A percentile compares a stretch with the other conserved stretches of the same genome.
Evolutionary conservation across 768 basidiomycete genomes (phyloP).

Genomic region (Mycena rosella): DNA sequence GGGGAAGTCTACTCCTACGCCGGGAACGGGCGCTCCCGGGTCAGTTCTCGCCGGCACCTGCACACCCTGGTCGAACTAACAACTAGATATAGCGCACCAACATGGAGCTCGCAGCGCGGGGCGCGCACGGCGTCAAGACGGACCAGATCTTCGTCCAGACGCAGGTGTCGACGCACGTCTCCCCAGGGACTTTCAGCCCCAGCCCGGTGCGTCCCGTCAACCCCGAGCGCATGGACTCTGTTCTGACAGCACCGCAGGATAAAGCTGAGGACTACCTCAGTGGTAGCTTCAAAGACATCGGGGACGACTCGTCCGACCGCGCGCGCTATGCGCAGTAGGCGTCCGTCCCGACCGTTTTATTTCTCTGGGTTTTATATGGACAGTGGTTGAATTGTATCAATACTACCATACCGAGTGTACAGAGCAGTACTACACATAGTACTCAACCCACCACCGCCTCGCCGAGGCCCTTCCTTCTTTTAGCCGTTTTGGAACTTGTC

Average conservation of each 20-base stretch:
- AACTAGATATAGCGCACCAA: not conserved
- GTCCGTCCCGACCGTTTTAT: not conserved
- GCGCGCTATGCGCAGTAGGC: constrained; percentile 2
- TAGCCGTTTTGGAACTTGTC: not conserved
- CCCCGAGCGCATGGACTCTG: too few relatives aligned
- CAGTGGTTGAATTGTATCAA: not conserved
- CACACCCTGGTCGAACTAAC: not conserved
- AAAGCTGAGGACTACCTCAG: not conserved
- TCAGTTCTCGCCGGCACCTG: not conserved
- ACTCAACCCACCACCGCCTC: constrained; percentile 1
- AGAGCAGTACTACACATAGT: not conserved
- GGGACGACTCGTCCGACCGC: not conserved
- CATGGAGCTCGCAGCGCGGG: constrained; percentile 12
- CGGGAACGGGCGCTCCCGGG: constrained; percentile 6
- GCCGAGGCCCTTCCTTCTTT: too few relatives aligned
- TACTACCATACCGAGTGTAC: too few relatives aligned
- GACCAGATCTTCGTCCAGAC: constrained; percentile 30
- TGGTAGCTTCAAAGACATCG: not conserved
- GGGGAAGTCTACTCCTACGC: constrained; percentile 21
- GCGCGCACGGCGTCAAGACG: not conserved
- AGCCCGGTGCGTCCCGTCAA: not conserved
- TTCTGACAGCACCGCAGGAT: not conserved
- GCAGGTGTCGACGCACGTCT: constrained; percentile 23
- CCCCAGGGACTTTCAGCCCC: constrained; percentile 8
- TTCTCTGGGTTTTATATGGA: too few relatives aligned